Conservation (phyloP, 495 filamentous ascomycete genomes). For the Platismatia glauca region DNA sequence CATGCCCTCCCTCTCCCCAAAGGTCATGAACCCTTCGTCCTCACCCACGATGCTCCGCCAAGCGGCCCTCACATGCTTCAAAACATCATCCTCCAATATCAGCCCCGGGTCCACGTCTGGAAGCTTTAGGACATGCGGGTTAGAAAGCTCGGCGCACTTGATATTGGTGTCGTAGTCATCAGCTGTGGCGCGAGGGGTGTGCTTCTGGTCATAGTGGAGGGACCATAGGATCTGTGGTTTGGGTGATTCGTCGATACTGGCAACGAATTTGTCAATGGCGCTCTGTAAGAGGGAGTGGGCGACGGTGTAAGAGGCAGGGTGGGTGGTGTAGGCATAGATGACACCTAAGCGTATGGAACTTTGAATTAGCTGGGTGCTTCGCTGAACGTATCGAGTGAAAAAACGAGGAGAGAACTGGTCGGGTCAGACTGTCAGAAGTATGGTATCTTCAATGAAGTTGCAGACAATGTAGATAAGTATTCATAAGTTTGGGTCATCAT, state of each 20-base stretch:
- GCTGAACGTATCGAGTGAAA: constrained; percentile 12
- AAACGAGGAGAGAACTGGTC: constrained; percentile 29
- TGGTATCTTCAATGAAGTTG: constrained; percentile 67
- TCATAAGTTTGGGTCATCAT: constrained; percentile 67
- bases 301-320: constrained; percentile 27
- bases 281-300: constrained; percentile 38
- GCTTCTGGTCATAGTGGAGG: constrained; percentile 51
- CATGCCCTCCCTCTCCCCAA: constrained; percentile 44
- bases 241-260: constrained; percentile 28
- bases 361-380: constrained; percentile 16
- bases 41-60: constrained; percentile 56
- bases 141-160: constrained; percentile 27
- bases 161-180: constrained; percentile 22
- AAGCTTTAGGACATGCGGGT: constrained; percentile 33
- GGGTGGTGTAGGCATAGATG: constrained; percentile 53
- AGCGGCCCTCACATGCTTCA: constrained; percentile 51
- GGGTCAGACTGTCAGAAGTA: constrained; percentile 85
- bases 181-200: constrained; percentile 20
- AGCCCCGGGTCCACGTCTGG: constrained; percentile 51
- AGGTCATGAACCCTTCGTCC: constrained; percentile 56
- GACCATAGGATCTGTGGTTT: constrained; percentile 45
- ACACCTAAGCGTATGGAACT: constrained; percentile 44
- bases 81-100: constrained; percentile 56
- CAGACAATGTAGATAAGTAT: constrained; percentile 99
- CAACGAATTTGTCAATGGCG: constrained; percentile 49